phyloP scores from a whole-genome alignment of 495 filamentous ascomycete genomes.

The Xylaria cubensis region DNA sequence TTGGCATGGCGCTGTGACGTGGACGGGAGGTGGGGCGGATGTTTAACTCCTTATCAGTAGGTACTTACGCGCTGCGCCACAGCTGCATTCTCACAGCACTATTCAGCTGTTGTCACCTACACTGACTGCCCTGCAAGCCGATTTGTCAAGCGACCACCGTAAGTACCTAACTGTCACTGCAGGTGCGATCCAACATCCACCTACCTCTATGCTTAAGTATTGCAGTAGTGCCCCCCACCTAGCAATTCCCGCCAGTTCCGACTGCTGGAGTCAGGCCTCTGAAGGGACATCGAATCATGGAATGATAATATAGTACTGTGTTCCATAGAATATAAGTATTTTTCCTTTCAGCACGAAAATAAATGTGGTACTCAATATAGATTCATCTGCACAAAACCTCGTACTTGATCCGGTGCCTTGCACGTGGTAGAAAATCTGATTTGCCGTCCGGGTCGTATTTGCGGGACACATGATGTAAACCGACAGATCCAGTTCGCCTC shows the following conservation, averaged over 20 bases:
- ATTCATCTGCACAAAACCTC: constrained; percentile 16
- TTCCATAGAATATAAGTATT: background rate
- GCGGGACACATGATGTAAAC: background rate
- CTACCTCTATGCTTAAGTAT: background rate
- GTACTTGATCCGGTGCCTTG: constrained; percentile 30
- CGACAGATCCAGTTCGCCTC: background rate
- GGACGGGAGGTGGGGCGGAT: constrained; percentile 9
- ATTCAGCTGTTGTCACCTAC: too few relatives aligned
- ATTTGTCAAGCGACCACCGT: constrained; percentile 7
- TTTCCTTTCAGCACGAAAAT: background rate
- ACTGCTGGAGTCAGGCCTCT: background rate
- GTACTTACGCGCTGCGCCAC: background rate
- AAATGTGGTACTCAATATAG: background rate
- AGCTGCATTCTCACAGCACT: too few relatives aligned
- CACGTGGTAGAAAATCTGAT: constrained; percentile 26
- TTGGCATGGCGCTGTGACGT: constrained; percentile 21
- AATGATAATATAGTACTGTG: background rate
- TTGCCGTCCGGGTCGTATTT: constrained; percentile 31
- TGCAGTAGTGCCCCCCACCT: constrained; percentile 5
- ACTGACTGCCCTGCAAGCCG: background rate
- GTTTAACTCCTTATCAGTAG: too few relatives aligned
- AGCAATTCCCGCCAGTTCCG: constrained; percentile 24
- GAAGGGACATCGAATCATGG: background rate
- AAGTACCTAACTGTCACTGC: background rate
- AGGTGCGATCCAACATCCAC: background rate